Evolutionary conservation across 345 rosid species (phyloP), one percentile per base, ranked within the genome.

Genomic region (Eucalyptus polybractea): DNA sequence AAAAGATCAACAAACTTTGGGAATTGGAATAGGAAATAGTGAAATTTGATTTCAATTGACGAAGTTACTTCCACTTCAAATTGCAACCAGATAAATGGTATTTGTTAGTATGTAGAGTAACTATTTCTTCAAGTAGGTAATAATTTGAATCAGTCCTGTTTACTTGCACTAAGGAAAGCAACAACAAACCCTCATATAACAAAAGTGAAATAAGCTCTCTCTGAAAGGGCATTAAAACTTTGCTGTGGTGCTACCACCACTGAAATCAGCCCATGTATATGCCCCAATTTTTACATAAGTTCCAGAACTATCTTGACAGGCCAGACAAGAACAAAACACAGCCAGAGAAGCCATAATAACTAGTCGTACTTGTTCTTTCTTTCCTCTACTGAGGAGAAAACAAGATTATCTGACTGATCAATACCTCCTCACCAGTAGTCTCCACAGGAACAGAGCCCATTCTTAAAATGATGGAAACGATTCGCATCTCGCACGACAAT

Each of bases 401-500:
- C 27, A 10, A 19, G 45, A 37, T 72, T 37, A 37, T 37, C 3
- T 21, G 45, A 72, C 83, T 72, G 83, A 72, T 72, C 83, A 72
- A 37, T 72, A 72, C 83, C 83, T 72, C 45, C 83, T 90, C 87
- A 90, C 89, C 91, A 90, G 65, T 90, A 90, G 86, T 88, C 91
- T 88, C 89, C 88, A 83, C 89, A 87, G 25, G 58, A 90, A 81
- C 90, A 88, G 56, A 87, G 49, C 40, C 91, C 91, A 80, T 90
- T 89, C 89, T 87, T 80, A 88, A 90, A 90, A 83, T 90, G 91
- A 65, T 90, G 91, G 87, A 90, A 90, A n/a, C 91, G 87, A 87
- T 90, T 87, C 1, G 91, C 91, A 87, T 90, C 91, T 69, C 91
- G 80, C 25, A 90, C 89, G 5, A 90, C 83, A 53, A 90, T 90